Base-by-base conservation (phyloP, 73 alveolate genomes). In the Breviolum minutum region DNA sequence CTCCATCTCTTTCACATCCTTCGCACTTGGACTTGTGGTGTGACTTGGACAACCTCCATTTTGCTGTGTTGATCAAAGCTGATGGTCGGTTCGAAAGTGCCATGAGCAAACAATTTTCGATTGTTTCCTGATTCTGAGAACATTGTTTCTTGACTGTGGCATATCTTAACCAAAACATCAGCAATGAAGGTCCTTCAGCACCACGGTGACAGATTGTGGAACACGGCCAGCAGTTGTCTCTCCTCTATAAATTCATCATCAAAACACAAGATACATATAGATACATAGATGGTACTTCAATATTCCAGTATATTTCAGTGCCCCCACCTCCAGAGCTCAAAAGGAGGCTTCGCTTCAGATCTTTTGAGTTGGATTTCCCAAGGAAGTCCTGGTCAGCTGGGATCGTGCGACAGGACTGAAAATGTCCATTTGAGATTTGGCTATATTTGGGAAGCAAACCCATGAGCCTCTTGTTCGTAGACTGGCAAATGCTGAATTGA, bases 1-100 rank as follows among this genome's bases (percentile, higher is more conserved):
- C 88, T 91, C 97, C 97, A 73, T 91, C 16, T 91, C 97, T 91
- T 91, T 91, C 88, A 82, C 79, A 60, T 91, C 97, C 97, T 89
- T 17, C 63, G 2, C 11, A 9, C 63, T 20, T 11, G 63, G 11
- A 13, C 11, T 77, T 8, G 11, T 81, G 48, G 20, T 40, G 63
- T 20, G 22, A 68, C 63, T 19, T 40, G 5, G 54, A 40, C 54
- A 40, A 40, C 54, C 54, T 40, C 54, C 54, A 40, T 40, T 2
- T 40, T 40, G 54, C 54, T 40, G 54, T 2, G 54, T 2, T 2
- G 54, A 40, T 40, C 0, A 40, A 40, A 40, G 54, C 54, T 3
- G 54, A 40, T 40, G 54, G 54, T 40, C 54, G 54, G 54, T 40
- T 40, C 54, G 5, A 40, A 40, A 40, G 0, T 40, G 54, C 54